Percentiles rank a stretch among this genome's conserved stretches.
Evolutionary conservation across 441 rosid genomes (phyloP).

Genomic region (Viola pubescens): DNA sequence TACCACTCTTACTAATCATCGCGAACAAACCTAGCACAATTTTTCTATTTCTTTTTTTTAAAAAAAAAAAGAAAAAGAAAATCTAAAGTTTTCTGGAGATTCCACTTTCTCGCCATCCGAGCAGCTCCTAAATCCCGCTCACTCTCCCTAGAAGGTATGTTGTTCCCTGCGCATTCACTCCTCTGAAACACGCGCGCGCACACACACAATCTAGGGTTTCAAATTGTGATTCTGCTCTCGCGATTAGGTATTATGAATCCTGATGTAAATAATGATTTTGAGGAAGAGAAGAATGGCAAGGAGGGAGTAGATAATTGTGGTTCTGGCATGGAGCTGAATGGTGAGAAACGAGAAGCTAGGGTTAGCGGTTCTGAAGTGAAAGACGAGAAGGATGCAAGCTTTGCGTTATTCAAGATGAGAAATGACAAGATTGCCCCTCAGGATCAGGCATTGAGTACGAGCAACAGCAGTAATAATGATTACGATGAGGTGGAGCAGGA

Average conservation of each 20-base stretch:
- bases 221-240: too few relatives aligned
- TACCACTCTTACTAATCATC: too few relatives aligned
- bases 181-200: not conserved
- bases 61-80: too few relatives aligned
- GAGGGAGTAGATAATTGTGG: too few relatives aligned
- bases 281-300: slow-evolving; percentile 10
- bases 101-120: slow-evolving; percentile 26
- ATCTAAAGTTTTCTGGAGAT: slow-evolving; percentile 2
- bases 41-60: not conserved
- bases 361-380: slow-evolving; percentile 20
- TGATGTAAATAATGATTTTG: slow-evolving; percentile 4
- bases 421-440: too few relatives aligned
- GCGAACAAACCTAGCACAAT: not conserved
- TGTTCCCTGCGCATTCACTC: not conserved
- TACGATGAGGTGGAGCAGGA: slow-evolving; percentile 9
- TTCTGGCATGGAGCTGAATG: too few relatives aligned
- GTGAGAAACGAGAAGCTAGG: slow-evolving; percentile 13
- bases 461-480: not conserved
- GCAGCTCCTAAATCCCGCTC: slow-evolving; percentile 4
- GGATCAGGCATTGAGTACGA: too few relatives aligned
- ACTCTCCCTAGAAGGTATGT: not conserved
- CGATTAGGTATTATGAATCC: too few relatives aligned
- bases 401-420: too few relatives aligned
- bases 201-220: not conserved
- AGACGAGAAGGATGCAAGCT: not conserved